Evolutionary conservation across 2,329 filamentous ascomycete genomes (phyloP), one percentile per base, ranked within the genome.

Genomic region (Dothideomycetes sp.): DNA sequence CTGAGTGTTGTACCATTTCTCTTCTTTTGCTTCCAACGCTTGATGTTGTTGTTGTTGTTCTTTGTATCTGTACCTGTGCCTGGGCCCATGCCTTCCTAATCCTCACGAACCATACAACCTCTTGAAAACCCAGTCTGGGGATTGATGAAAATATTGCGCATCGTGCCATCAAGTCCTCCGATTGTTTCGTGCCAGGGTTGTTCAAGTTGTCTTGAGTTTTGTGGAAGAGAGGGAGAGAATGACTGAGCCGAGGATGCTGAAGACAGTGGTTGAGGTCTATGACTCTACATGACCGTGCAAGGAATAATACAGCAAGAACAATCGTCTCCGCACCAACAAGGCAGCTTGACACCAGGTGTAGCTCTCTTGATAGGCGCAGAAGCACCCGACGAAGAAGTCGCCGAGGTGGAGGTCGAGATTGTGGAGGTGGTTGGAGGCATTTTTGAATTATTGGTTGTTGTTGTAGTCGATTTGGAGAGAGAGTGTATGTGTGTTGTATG

Each of bases 271-370:
- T 13, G 17, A 7, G n/a, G 10, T 24, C 7, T 8, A n/a, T 22
- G 17, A 4, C 17, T 37, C 36, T 40, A 45, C 44, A 45, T 45
- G 15, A 45, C 40, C 5, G 44, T 45, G 44, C 44, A 45, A 18
- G 44, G 44, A 20, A 45, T 45, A 23, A 45, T 43, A 20, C 44
- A 45, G 40, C 44, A 45, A 13, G 28, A 31, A 25, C 44, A 45
- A 24, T 42, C 37, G 32, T 42, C 43, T 13, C 43, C 43, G 33
- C 42, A 44, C 41, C 42, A 44, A 25, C 42, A 44, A 10, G 42
- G 42, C 3, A 44, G 23, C 11, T 39, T 40, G 8, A 44, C 35
- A 16, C 35, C 30, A 4, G 42, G 35, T 1, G 35, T 40, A 9
- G 17, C 25, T 30, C 25, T 24, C 25, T 38, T 38, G 5, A 30